Evolutionary conservation across 768 basidiomycete genomes (phyloP), one percentile per base, ranked within the genome.

Genomic region (Russula vinacea): DNA sequence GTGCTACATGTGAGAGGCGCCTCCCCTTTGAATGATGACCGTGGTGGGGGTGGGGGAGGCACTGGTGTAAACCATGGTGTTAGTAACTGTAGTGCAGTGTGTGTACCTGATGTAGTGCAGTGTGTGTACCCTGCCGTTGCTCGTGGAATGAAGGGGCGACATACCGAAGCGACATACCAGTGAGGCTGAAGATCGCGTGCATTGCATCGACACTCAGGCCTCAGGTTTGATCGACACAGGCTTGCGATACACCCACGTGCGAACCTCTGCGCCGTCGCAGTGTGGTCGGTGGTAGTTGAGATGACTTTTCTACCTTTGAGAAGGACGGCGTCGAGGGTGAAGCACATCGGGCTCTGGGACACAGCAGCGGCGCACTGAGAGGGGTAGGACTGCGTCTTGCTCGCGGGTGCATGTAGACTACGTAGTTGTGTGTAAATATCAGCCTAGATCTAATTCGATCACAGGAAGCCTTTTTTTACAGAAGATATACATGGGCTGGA

Each of bases 291-390:
- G 80, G 67, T 84, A 83, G 67, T 85, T 84, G 81, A 80, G 40
- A 84, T 76, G 58, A 83, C 71, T 68, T 84, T 84, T 50, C 83
- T 83, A 39, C 82, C 82, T 69, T 84, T 84, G 67, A 83, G 80
- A 65, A 77, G 72, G 17, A 78, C 76, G 4, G 79, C 78, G 22
- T 80, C 81, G 42, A 83, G 76, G 17, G 75, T 79, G 69, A 78
- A 80, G 57, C 75, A 77, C 81, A 82, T 81, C 42, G 78, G 76
- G 71, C 79, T 80, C 77, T 81, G 82, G 33, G 77, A 74, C 33
- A 80, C 81, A 24, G 78, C 79, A 55, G 80, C 77, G 39, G 75
- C 73, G 65, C 82, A 83, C 76, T 80, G 76, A 10, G 81, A 80
- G 55, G 81, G 75, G 69, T 82, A 82, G 69, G 77, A 81, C 74